Evolutionary conservation across 495 filamentous ascomycete genomes (phyloP).

Genomic region (Alectoria sarmentosa): DNA sequence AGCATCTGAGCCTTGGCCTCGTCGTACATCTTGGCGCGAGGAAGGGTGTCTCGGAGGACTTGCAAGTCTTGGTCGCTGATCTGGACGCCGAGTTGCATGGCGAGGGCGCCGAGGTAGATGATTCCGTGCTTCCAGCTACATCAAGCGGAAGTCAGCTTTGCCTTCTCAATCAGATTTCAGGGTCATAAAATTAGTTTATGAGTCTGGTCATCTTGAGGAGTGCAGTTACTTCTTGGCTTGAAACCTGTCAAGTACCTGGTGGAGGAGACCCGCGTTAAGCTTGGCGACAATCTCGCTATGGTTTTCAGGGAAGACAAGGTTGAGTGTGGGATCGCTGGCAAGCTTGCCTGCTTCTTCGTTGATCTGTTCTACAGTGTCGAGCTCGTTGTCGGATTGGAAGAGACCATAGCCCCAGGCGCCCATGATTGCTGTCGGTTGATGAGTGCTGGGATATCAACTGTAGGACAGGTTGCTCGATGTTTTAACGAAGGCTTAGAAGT

Average conservation of each 20-base stretch:
- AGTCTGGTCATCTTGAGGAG: no score
- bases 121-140: conserved; percentile 2
- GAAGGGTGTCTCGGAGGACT: background rate
- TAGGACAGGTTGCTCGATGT: no score
- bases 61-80: background rate
- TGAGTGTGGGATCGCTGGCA: background rate
- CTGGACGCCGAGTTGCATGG: conserved; percentile 6
- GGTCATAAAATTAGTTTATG: no score
- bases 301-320: background rate
- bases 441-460: no score
- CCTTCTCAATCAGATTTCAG: no score
- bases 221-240: background rate
- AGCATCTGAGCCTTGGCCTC: conserved; percentile 2
- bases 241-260: background rate
- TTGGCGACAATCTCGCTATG: background rate
- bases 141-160: no score
- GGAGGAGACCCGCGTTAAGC: background rate
- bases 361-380: background rate
- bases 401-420: background rate
- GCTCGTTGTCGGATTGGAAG: background rate
- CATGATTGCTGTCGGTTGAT: no score
- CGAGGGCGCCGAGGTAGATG: conserved; percentile 5
- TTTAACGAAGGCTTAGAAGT: no score
- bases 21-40: background rate
- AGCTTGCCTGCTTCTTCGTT: background rate